A percentile compares a stretch with the other conserved stretches of the same genome.
Evolutionary conservation across 345 rosid species (phyloP).

Genomic region (Mercurialis annua): DNA sequence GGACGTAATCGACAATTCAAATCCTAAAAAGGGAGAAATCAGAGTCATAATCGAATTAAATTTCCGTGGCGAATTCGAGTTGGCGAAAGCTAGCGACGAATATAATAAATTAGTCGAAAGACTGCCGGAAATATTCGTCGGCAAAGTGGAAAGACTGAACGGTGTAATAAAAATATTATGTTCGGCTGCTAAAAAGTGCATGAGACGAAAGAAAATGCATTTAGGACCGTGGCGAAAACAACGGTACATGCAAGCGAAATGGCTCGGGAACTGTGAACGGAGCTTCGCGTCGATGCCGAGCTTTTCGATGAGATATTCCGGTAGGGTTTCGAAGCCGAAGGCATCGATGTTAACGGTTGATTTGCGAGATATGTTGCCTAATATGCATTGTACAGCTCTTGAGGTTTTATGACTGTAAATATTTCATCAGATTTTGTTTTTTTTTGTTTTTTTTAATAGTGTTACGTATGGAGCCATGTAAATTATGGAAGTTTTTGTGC

Average conservation of each 20-base stretch:
- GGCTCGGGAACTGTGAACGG: conserved; percentile 41
- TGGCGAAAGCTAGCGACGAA: conserved; percentile 51
- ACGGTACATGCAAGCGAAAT: conserved; percentile 53
- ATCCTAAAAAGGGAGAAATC: conserved; percentile 29
- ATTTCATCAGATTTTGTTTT: too few relatives aligned
- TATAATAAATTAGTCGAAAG: conserved; percentile 33
- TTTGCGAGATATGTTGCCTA: conserved; percentile 36
- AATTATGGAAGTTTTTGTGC: too few relatives aligned
- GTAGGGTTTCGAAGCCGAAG: conserved; percentile 30
- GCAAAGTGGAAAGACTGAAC: conserved; percentile 43
- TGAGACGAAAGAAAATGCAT: conserved; percentile 57
- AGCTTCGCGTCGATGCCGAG: conserved; percentile 13
- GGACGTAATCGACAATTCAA: conserved; percentile 36
- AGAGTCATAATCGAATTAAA: conserved; percentile 46
- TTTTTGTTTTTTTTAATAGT: too few relatives aligned
- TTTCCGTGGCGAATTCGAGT: conserved; percentile 48
- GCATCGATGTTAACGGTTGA: conserved; percentile 50
- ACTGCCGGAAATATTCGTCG: conserved; percentile 48
- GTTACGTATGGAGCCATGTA: too few relatives aligned
- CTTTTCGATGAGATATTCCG: conserved; percentile 20
- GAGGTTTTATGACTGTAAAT: conserved; percentile 27
- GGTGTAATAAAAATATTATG: conserved; percentile 39
- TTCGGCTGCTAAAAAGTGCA: conserved; percentile 50
- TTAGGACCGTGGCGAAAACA: conserved; percentile 62
- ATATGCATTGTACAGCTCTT: conserved; percentile 37